Evolutionary conservation across 768 basidiomycete species (phyloP).

Genomic region (Pleurotus giganteus): DNA sequence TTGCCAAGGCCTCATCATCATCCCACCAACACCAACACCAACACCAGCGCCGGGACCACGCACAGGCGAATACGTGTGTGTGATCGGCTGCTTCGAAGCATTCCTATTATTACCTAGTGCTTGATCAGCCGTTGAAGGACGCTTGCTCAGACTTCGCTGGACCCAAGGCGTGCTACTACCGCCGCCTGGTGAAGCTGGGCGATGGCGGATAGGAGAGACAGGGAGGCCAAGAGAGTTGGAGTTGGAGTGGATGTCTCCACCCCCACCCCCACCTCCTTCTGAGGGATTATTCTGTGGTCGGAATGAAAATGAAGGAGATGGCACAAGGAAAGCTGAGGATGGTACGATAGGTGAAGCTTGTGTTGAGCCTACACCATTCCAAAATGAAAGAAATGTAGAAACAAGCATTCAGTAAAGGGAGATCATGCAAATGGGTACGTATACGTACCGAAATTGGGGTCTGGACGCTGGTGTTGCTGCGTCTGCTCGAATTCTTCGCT

Average conservation of each 20-base stretch:
- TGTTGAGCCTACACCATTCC: not conserved
- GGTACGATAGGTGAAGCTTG: conserved; percentile 6
- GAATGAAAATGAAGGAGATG: conserved; percentile 8
- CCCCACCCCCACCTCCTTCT: not conserved
- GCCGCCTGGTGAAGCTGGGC: not conserved
- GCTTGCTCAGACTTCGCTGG: not conserved
- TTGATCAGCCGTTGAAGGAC: not conserved
- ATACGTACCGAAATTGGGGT: too few species aligned
- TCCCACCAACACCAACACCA: conserved; percentile 7
- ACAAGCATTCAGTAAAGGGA: too few species aligned
- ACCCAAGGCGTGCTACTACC: conserved; percentile 7
- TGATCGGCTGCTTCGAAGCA: not conserved
- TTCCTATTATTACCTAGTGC: not conserved
- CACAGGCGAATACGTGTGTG: not conserved
- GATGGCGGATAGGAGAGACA: not conserved
- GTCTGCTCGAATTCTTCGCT: too few species aligned
- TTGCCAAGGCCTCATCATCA: not conserved
- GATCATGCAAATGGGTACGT: too few species aligned
- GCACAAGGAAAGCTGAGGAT: conserved; percentile 11
- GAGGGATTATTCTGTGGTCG: not conserved
- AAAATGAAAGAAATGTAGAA: too few species aligned
- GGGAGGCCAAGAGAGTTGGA: not conserved
- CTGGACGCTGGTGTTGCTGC: too few species aligned
- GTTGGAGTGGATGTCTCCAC: not conserved
- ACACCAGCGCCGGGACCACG: not conserved